Evolutionary conservation across 2,329 filamentous ascomycete genomes (phyloP).

Genomic region (Fusarium camptoceras): DNA sequence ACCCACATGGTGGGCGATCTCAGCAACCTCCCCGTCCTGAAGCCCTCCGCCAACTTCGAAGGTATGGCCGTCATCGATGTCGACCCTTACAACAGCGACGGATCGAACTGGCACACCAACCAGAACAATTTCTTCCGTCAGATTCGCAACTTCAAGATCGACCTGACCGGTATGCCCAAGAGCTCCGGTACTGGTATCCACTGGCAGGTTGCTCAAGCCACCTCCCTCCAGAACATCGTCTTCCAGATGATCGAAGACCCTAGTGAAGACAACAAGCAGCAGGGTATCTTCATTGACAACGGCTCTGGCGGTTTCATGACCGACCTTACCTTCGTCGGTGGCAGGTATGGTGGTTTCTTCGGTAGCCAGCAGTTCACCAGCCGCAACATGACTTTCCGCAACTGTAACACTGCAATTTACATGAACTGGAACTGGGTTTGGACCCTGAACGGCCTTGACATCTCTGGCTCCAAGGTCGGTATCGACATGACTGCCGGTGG

Average conservation of each 20-base stretch:
- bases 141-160: slow-evolving; percentile 84
- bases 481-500: slow-evolving; percentile 80
- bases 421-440: slow-evolving; percentile 96
- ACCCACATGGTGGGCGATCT: slow-evolving; percentile 92
- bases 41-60: slow-evolving; percentile 76
- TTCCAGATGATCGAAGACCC: slow-evolving; percentile 81
- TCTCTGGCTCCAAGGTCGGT: slow-evolving; percentile 80
- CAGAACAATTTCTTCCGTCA: slow-evolving; percentile 88
- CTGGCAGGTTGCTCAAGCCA: slow-evolving; percentile 89
- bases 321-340: slow-evolving; percentile 86
- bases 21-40: slow-evolving; percentile 76
- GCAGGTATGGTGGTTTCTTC: slow-evolving; percentile 80
- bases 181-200: slow-evolving; percentile 77
- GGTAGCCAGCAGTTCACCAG: slow-evolving; percentile 91
- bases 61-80: slow-evolving; percentile 93
- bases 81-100: slow-evolving; percentile 80
- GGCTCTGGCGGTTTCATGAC: slow-evolving; percentile 87
- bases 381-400: slow-evolving; percentile 84
- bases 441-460: slow-evolving; percentile 80
- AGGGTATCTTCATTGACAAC: slow-evolving; percentile 87
- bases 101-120: slow-evolving; percentile 82
- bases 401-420: slow-evolving; percentile 84
- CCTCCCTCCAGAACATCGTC: slow-evolving; percentile 81
- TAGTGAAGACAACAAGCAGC: slow-evolving; percentile 73
- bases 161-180: slow-evolving; percentile 74